phyloP scores from a whole-genome alignment of 805 yeast genomes.

The Martiniozyma abietophila region DNA sequence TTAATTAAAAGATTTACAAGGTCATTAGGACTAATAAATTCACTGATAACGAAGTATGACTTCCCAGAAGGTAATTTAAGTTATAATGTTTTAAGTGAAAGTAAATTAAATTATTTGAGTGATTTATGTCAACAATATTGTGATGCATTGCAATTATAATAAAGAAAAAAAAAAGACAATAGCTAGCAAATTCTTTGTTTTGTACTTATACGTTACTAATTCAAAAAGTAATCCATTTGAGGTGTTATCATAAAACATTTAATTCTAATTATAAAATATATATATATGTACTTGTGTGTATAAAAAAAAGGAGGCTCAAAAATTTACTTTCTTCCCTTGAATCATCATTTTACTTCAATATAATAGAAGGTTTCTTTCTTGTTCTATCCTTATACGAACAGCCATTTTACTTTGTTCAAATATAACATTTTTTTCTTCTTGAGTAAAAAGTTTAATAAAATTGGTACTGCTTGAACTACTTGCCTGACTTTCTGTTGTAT shows the following conservation, averaged over 20 bases:
- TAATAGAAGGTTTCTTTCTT: conserved; percentile 18
- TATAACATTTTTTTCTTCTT: conserved; percentile 20
- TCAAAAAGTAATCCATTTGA: no score
- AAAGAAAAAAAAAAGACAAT: no score
- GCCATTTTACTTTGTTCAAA: conserved; percentile 27
- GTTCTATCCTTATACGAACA: conserved; percentile 27
- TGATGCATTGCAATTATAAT: conserved; percentile 30
- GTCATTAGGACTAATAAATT: conserved; percentile 27
- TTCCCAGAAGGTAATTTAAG: conserved; percentile 30
- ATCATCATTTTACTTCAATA: neutral
- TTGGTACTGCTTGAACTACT: conserved; percentile 9
- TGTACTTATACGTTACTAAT: no score
- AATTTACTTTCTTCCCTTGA: no score
- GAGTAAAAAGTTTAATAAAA: conserved; percentile 13
- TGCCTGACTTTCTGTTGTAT: conserved; percentile 11
- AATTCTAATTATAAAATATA: no score
- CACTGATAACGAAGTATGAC: conserved; percentile 23
- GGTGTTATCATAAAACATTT: no score
- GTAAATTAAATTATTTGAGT: conserved; percentile 28
- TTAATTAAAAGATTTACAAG: conserved; percentile 25
- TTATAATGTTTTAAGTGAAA: conserved; percentile 29
- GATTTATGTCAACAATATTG: conserved; percentile 33
- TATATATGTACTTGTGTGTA: no score
- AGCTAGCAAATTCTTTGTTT: no score
- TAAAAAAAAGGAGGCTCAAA: neutral